Evolutionary conservation across 1,139 yeast genomes (phyloP).

Genomic region (Pichiaceae sp.): DNA sequence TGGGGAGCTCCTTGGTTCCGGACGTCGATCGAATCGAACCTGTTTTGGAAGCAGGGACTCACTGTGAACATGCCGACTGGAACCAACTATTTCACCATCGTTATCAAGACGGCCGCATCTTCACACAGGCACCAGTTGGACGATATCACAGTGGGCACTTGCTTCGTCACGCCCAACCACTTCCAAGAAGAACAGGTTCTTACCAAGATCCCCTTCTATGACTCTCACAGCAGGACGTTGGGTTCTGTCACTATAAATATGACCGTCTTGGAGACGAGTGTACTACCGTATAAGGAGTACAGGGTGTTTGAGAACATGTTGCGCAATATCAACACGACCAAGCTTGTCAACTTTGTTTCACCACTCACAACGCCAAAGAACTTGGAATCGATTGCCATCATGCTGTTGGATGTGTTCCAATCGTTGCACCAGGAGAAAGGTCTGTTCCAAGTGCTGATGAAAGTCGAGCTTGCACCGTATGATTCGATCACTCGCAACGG

Average conservation of each 20-base stretch:
- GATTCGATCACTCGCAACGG: conserved; percentile 27
- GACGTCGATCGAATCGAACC: conserved; percentile 48
- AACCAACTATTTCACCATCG: conserved; percentile 44
- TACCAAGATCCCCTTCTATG: conserved; percentile 23
- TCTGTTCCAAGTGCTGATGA: conserved; percentile 65
- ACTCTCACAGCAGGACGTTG: conserved; percentile 26
- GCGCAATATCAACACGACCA: conserved; percentile 41
- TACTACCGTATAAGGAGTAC: conserved; percentile 53
- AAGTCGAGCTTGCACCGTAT: conserved; percentile 46
- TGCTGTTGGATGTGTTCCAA: conserved; percentile 59
- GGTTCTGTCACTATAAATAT: conserved; percentile 56
- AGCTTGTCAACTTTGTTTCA: conserved; percentile 38
- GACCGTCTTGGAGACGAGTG: conserved; percentile 45
- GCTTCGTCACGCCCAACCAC: conserved; percentile 48
- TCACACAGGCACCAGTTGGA: conserved; percentile 8
- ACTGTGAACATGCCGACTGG: conserved; percentile 47
- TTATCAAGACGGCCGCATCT: conserved; percentile 33
- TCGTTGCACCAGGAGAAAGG: conserved; percentile 52
- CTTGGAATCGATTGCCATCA: conserved; percentile 44
- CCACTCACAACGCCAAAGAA: conserved; percentile 30
- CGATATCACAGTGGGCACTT: conserved; percentile 39
- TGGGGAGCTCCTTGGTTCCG: conserved; percentile 69
- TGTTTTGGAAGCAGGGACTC: conserved; percentile 66
- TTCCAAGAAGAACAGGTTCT: conserved; percentile 21
- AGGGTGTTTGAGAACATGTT: conserved; percentile 54